Percentiles rank a stretch among this genome's conserved stretches.
These are phyloP conservation scores for Ustilago crameri DNA, from an alignment of 1,284 basidiomycete genomes.

Conservation along the genomic window DNA sequence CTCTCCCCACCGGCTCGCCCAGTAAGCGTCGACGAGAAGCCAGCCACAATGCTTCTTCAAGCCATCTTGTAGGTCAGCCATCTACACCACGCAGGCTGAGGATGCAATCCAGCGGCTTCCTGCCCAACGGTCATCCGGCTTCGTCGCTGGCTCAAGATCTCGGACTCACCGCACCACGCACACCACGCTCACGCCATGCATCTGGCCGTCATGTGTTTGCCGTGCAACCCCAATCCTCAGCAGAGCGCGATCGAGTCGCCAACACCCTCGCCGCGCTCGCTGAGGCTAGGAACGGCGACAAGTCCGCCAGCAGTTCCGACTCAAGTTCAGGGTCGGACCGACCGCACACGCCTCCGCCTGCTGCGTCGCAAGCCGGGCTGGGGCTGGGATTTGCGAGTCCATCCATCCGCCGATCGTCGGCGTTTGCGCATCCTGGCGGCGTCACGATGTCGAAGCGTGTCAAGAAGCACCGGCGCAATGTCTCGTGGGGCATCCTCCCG, in stretches of 20 bases:
- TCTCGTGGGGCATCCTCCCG: constrained; percentile 24
- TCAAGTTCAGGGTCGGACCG: constrained; percentile 28
- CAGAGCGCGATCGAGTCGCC: constrained; percentile 46
- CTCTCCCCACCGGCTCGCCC: constrained; percentile 30
- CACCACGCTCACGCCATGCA: constrained; percentile 46
- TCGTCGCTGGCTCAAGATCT: constrained; percentile 57
- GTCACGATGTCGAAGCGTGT: not conserved
- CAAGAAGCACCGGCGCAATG: constrained; percentile 32
- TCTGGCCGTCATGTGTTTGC: constrained; percentile 26
- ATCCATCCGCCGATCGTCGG: constrained; percentile 6
- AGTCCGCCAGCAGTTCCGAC: constrained; percentile 16
- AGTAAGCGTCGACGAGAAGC: constrained; percentile 34
- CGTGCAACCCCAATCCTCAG: constrained; percentile 6
- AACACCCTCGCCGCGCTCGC: constrained; percentile 36
- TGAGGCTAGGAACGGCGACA: constrained; percentile 19
- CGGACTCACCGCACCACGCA: constrained; percentile 41
- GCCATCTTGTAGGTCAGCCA: constrained; percentile 12
- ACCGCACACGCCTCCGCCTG: constrained; percentile 22
- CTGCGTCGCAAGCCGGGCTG: constrained; percentile 9
- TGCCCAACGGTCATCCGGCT: constrained; percentile 56
- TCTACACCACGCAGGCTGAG: constrained; percentile 19
- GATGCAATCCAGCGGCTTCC: constrained; percentile 39
- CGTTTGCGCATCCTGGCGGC: constrained; percentile 9
- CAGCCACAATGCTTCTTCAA: constrained; percentile 21
- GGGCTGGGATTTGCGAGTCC: constrained; percentile 25